phyloP scores from a whole-genome alignment of 306 rosid genomes.

The Malus domestica region DNA sequence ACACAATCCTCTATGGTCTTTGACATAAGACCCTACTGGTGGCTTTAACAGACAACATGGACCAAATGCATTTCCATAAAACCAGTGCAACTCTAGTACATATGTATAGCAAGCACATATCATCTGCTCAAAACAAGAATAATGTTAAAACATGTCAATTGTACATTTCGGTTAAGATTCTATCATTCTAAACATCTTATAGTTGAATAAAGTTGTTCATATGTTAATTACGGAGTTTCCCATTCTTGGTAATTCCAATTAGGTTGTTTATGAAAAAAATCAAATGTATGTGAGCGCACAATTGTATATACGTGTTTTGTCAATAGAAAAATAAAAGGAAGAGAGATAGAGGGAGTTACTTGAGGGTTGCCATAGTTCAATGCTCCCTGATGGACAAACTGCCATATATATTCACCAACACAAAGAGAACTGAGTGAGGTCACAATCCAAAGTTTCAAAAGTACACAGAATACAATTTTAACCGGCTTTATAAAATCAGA shows the following conservation, averaged over 20 bases:
- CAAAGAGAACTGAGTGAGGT: constrained; percentile 6
- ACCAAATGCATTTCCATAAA: not conserved
- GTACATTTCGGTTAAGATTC: not conserved
- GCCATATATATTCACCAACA: constrained; percentile 25
- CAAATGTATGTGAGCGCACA: not conserved
- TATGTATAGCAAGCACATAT: not conserved
- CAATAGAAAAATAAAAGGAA: not conserved
- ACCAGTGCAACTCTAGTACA: not conserved
- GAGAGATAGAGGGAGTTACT: constrained; percentile 39
- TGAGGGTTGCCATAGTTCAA: constrained; percentile 54
- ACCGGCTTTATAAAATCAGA: constrained; percentile 19
- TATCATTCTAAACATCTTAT: not conserved
- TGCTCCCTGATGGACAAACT: constrained; percentile 64
- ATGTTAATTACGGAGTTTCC: not conserved
- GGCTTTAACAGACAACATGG: not conserved
- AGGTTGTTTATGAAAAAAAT: not conserved
- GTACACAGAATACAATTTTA: not conserved
- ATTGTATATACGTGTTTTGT: not conserved
- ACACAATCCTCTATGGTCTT: not conserved
- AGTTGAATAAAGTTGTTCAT: not conserved
- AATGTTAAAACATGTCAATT: not conserved
- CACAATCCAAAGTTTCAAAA: not conserved
- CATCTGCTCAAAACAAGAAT: not conserved
- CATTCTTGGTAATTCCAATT: not conserved
- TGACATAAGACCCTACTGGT: not conserved